phyloP scores from a whole-genome alignment of 352 stramenopile genomes.

The Phytophthora pluvialis region DNA sequence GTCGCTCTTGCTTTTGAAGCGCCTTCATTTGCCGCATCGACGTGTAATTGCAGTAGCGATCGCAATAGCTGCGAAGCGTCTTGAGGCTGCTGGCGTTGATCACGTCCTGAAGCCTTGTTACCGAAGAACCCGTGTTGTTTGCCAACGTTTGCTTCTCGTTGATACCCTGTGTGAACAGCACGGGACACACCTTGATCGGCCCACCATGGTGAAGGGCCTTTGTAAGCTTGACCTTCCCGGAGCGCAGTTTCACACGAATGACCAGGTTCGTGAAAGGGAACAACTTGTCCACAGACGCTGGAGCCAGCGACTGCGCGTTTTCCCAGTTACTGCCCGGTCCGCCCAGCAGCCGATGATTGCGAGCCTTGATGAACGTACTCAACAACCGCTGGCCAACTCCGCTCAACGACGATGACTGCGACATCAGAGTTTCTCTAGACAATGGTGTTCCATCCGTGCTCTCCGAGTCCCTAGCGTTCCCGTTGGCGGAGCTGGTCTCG shows the following conservation, averaged over 20 bases:
- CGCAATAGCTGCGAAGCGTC: conserved; percentile 69
- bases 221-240: conserved; percentile 75
- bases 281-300: conserved; percentile 54
- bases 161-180: conserved; percentile 91
- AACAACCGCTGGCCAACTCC: conserved; percentile 70
- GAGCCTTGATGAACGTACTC: conserved; percentile 74
- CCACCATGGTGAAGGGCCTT: conserved; percentile 59
- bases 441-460: conserved; percentile 23
- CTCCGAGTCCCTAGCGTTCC: conserved; percentile 17
- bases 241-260: conserved; percentile 84
- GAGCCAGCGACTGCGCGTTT: conserved; percentile 47
- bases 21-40: conserved; percentile 47
- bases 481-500: conserved; percentile 39
- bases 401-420: conserved; percentile 67
- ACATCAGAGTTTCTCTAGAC: conserved; percentile 36
- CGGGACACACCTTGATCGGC: conserved; percentile 71
- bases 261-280: conserved; percentile 77
- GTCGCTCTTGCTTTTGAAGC: conserved; percentile 32
- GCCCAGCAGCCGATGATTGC: conserved; percentile 66
- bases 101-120: conserved; percentile 79
- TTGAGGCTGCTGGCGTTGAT: conserved; percentile 85
- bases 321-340: conserved; percentile 33
- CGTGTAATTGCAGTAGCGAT: conserved; percentile 81
- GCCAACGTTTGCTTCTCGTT: conserved; percentile 94
- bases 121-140: conserved; percentile 87